Evolutionary conservation across 1,284 basidiomycete species (phyloP), one percentile per base, ranked within the genome.

Genomic region (Trichosporon sp.): DNA sequence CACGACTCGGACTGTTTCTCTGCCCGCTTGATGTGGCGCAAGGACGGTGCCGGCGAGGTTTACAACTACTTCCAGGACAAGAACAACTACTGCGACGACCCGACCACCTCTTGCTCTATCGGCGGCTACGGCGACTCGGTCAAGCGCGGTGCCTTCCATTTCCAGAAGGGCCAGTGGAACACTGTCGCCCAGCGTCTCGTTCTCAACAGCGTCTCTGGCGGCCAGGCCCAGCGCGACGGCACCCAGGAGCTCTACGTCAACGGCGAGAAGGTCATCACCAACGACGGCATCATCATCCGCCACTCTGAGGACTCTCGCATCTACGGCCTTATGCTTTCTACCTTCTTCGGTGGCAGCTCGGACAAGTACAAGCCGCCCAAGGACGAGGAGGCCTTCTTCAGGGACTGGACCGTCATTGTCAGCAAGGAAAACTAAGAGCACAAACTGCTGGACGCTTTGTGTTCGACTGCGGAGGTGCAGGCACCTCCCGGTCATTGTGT

Each of bases 111-210:
- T 29, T 66, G 70, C n/a, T 78, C 78, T 71, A 78, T 80, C 68
- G 44, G 75, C n/a, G 68, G 67, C 13, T 83, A 77, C 64, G 81
- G 81, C 18, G 81, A 82, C 69, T 83, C 81, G 7, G 77, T 94
- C 70, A 90, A 89, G 6, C 87, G 92, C 12, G 91, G 91, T 0
- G 85, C 89, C 0, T 94, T 92, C 85, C 78, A 74, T 2, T 93
- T 88, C 83, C 81, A 85, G 7, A 76, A 80, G 3, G 89, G 87
- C 9, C 87, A 88, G 75, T 92, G 91, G 90, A 84, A 84, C 2
- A 85, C 85, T 1, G 78, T 91, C 23, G 86, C 88, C 0, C 85
- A 89, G 70, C 83, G 89, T n/a, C 83, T 91, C 66, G 88, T 86
- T 78, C 75, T 91, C 69, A 91, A 91, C 76, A 82, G 85, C 9